Conservation (phyloP, 192 early-diverging fungal species). For the Diversispora eburnea region DNA sequence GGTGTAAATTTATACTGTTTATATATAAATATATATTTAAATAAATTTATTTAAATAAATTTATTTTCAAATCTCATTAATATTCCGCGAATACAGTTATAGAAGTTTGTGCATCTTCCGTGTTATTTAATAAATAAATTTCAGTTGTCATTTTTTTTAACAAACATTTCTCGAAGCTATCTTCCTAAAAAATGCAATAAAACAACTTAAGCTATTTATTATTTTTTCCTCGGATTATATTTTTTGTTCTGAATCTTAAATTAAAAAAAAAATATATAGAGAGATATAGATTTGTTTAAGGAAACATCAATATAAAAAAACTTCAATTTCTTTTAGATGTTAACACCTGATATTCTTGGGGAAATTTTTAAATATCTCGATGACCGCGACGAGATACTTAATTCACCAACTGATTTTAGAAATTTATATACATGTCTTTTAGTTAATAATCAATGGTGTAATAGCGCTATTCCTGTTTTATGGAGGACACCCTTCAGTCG, state of each 20-base stretch:
- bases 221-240: not conserved
- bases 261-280: not conserved
- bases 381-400: not conserved
- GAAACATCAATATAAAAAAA: not conserved
- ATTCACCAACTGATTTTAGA: not conserved
- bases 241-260: not conserved
- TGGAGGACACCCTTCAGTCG: conserved; percentile 12
- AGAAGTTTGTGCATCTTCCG: no score
- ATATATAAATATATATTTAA: not conserved
- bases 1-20: not conserved
- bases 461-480: not conserved
- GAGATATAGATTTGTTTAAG: not conserved
- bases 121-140: no score
- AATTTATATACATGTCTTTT: conserved; percentile 7
- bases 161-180: no score
- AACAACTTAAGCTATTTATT: not conserved
- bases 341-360: not conserved
- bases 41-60: not conserved
- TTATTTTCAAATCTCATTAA: no score
- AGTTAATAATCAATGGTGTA: conserved; percentile 18
- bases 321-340: conserved; percentile 13
- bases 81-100: no score
- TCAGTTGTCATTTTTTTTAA: no score
- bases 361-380: conserved; percentile 14
- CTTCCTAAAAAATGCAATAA: not conserved